Conservation (phyloP, 345 rosid species). For the Chamaenerion angustifolium region DNA sequence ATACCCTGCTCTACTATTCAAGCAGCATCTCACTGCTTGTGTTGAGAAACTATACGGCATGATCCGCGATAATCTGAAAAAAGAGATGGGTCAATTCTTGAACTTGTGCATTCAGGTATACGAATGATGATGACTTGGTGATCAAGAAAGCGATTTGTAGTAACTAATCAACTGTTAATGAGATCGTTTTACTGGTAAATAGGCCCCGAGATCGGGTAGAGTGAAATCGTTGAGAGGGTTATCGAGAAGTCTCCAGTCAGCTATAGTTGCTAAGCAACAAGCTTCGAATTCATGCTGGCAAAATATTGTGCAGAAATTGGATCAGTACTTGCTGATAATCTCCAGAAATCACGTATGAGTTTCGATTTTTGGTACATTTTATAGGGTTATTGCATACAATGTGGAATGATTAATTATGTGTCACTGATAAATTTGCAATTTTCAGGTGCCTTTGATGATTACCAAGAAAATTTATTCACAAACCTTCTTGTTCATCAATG, state of each 20-base stretch:
- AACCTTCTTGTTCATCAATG: slow-evolving; percentile 14
- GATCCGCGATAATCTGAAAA: slow-evolving; percentile 51
- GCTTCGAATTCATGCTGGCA: slow-evolving; percentile 53
- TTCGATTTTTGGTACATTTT: too few species aligned
- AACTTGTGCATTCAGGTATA: slow-evolving; percentile 52
- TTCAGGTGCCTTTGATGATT: slow-evolving; percentile 48
- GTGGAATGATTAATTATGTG: neutral
- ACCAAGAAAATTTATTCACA: slow-evolving; percentile 32
- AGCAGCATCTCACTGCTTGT: slow-evolving; percentile 61
- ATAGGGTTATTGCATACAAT: neutral
- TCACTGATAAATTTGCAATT: neutral
- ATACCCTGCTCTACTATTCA: slow-evolving; percentile 57
- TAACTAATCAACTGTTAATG: neutral
- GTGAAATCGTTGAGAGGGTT: slow-evolving; percentile 26
- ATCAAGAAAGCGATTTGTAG: neutral
- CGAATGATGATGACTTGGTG: neutral
- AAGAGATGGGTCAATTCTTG: slow-evolving; percentile 44
- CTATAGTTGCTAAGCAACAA: slow-evolving; percentile 33
- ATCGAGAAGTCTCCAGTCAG: slow-evolving; percentile 29
- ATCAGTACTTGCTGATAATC: slow-evolving; percentile 15
- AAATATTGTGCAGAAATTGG: slow-evolving; percentile 39
- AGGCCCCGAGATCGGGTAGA: slow-evolving; percentile 42
- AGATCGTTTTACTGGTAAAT: neutral
- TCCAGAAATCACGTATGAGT: neutral
- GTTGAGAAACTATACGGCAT: slow-evolving; percentile 59